These are phyloP conservation scores for Setaria viridis DNA, from an alignment of 202 grass and related monocot species.

Conservation along the genomic window DNA sequence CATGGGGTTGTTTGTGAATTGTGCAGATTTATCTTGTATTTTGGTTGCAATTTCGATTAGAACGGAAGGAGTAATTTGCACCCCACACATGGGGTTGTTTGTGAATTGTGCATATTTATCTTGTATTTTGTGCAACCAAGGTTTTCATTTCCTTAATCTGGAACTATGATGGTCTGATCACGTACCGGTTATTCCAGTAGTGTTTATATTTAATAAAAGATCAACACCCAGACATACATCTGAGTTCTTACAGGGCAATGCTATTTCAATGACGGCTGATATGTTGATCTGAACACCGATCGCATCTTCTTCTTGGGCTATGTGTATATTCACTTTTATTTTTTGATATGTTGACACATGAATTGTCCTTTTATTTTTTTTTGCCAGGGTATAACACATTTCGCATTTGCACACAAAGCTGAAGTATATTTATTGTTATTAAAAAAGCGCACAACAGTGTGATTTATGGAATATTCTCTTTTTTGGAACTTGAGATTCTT, in stretches of 20 bases:
- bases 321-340: too few relatives aligned
- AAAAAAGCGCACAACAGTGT: not conserved
- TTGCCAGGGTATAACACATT: not conserved
- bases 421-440: not conserved
- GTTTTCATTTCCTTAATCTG: not conserved
- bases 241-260: not conserved
- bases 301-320: too few relatives aligned
- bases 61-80: not conserved
- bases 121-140: not conserved
- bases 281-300: too few relatives aligned
- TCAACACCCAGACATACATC: not conserved
- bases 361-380: not conserved
- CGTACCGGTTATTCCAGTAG: not conserved
- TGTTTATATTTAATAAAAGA: too few relatives aligned
- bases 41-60: too few relatives aligned
- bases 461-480: not conserved
- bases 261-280: not conserved
- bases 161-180: not conserved
- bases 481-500: not conserved
- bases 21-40: not conserved
- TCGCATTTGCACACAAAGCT: not conserved
- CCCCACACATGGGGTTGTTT: not conserved
- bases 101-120: not conserved
- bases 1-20: not conserved
- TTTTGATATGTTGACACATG: too few relatives aligned